Evolutionary conservation across 164 flowering plant genomes (phyloP), one percentile per base, ranked within the genome.

Genomic region (Vitis rotundifolia): DNA sequence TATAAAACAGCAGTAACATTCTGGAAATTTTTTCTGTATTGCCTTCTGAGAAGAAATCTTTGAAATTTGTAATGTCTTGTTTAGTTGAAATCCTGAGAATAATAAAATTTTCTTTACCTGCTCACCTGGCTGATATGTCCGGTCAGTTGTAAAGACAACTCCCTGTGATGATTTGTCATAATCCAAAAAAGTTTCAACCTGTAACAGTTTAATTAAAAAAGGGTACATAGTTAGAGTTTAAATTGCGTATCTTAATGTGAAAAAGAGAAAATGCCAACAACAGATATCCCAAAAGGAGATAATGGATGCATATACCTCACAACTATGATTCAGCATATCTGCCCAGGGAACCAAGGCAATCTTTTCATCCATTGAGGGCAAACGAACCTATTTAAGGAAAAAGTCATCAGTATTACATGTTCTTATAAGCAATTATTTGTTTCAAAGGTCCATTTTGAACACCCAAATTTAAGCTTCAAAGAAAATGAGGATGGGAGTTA

Each of bases 271-370:
- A 37, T 37, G 61, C 31, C 0, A 57, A 51, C 0, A 0, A 52
- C 57, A 12, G 50, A 66, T 56, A n/a, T 28, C 22, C 16, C 2
- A 0, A 22, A 52, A 47, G 37, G 29, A 68, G 10, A 64, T 14
- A 11, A 49, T 37, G 44, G 44, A 59, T 47, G 37, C 59, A 65
- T 64, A 68, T 75, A 94, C 99, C 88, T 92, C 96, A 78, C 97
- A 90, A 67, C 84, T 92, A 72, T 94, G 99, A 73, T 94, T 94
- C 69, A 94, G 83, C 99, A 94, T 94, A 88, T 94, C 99, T 74
- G 97, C 99, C 97, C 97, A 94, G 18, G 99, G 99, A 73, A 94
- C 97, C 81, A 94, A 81, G 50, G 97, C 95, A 79, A 92, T 91
- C 77, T 71, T 90, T 73, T 87, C 99, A 77, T 86, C 92, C 97